phyloP scores from a whole-genome alignment of 768 basidiomycete genomes.

The Phanerochaete sordida region DNA sequence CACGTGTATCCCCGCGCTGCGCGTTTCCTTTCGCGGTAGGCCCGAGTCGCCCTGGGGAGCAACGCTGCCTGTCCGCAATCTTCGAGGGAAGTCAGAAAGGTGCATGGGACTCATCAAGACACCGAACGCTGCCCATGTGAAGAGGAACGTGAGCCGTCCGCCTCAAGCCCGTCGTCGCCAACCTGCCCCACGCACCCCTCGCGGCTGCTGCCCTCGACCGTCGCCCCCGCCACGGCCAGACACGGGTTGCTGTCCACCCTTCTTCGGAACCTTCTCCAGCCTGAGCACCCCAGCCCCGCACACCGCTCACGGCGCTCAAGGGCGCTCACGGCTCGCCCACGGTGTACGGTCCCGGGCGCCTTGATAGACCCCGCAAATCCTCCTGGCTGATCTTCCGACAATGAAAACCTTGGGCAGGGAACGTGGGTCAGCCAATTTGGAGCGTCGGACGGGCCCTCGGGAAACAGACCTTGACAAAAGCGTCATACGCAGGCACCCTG shows the following conservation, averaged over 20 bases:
- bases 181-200: no score
- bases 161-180: no score
- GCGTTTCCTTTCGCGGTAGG: background rate
- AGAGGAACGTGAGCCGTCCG: background rate
- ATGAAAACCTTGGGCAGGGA: background rate
- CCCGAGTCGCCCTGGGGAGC: background rate
- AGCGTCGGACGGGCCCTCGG: background rate
- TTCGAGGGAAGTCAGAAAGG: background rate
- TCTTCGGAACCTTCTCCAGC: no score
- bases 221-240: no score
- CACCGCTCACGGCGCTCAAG: background rate
- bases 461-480: background rate
- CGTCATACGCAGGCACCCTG: background rate
- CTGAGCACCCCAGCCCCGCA: background rate
- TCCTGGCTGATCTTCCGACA: background rate
- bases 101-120: background rate
- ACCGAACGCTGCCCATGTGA: background rate
- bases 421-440: background rate
- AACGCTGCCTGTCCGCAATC: background rate
- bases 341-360: background rate
- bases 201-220: no score
- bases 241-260: no score
- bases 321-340: no score
- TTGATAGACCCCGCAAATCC: background rate
- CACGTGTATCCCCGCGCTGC: slow-evolving; percentile 20